Base-by-base conservation (phyloP, 2,329 filamentous ascomycete species). In the Lojkania enalia region DNA sequence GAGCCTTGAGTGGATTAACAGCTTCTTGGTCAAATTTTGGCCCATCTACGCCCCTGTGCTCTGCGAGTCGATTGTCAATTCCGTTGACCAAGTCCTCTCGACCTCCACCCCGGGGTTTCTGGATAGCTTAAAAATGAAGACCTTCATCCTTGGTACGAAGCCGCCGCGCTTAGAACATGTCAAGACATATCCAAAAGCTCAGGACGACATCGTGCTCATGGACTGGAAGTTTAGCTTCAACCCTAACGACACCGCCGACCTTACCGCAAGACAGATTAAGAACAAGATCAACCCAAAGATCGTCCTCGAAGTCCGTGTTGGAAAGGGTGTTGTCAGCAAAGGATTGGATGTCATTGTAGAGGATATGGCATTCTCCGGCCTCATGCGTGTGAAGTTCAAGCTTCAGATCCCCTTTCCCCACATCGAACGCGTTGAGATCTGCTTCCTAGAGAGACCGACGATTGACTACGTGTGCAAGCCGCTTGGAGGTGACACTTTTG, bases 141-240 rank as follows among this genome's bases (percentile, higher is more conserved):
- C 86, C 0, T 99, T 99, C 69, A 89, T 91, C 0, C 81, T 99
- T 12, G 94, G 94, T 44, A 91, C 88, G 6, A 99, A 99, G 73
- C 92, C 94, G 20, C 95, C 95, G 4, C 85, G 94, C 20, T 82
- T 99, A 77, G 94, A 99, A 72, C 91, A 97, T 64, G 94, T 99
- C 71, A 97, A 96, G 77, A 96, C 94, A 0, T 96, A 99, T 60
- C 92, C 92, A 46, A 95, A 94, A 71, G 89, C 88, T 1, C 90
- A 96, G 58, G 91, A 96, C 52, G 94, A 99, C 64, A 85, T 91
- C 46, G 90, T 99, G 31, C 82, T 97, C 63, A 99, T 99, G 94
- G 94, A 99, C 69, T 99, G 94, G 94, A 96, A 95, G 64, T 99
- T 99, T 72, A 97, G 92, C 78, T 99, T 99, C 74, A 97, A 89